These are phyloP conservation scores for Sonneratia caseolaris DNA, from an alignment of 345 rosid genomes.

Conservation along the genomic window DNA sequence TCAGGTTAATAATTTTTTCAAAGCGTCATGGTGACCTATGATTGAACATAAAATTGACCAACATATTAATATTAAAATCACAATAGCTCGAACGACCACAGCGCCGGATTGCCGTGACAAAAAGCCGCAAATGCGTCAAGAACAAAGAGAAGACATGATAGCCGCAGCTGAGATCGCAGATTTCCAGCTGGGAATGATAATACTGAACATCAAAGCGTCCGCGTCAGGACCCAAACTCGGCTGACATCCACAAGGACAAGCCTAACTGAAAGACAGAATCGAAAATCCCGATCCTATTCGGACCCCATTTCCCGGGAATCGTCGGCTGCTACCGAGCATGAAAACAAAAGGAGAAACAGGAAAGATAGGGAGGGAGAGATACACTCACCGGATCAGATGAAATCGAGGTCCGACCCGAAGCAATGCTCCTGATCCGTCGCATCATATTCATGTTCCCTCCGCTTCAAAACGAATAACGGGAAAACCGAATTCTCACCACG, in stretches of 20 bases:
- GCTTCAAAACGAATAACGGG: conserved; percentile 1
- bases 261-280: not conserved
- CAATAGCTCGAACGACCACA: not conserved
- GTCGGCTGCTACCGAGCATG: not conserved
- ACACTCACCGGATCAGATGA: conserved; percentile 74
- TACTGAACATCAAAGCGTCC: not conserved
- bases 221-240: not conserved
- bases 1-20: too few species aligned
- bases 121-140: not conserved
- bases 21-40: not conserved
- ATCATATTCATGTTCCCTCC: conserved; percentile 60
- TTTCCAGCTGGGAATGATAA: not conserved
- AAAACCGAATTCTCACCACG: not conserved
- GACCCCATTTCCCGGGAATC: not conserved
- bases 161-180: not conserved
- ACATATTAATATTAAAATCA: not conserved
- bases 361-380: not conserved
- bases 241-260: not conserved
- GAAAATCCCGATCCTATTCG: not conserved
- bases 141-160: not conserved
- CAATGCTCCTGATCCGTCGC: conserved; percentile 94
- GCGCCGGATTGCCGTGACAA: not conserved
- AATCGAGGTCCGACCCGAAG: conserved; percentile 76
- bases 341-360: not conserved
- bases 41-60: not conserved